Evolutionary conservation across 176 grass and related monocot genomes (phyloP), one percentile per base, ranked within the genome.

Genomic region (Panicum miliaceum): DNA sequence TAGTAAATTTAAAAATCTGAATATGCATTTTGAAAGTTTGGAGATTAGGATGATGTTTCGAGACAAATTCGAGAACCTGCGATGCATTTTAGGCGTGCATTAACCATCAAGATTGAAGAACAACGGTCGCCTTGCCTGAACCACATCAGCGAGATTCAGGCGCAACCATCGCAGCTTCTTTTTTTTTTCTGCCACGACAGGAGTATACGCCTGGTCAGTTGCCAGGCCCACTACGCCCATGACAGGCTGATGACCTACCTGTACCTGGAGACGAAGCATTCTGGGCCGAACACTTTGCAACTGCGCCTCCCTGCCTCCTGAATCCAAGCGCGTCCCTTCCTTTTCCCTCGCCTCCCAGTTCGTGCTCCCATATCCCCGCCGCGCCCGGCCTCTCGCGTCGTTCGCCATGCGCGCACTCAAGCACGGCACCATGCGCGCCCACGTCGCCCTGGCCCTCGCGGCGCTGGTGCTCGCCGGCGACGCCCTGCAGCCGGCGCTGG

Each of bases 401-500:
- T 66, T 25, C 57, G 53, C 71, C 66, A 86, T 80, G 70, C 70
- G 70, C 45, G 45, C 45, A 48, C 70, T 20, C 29, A 71, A 25
- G 68, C 86, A 61, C 64, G 81, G 47, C 80, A 69, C 37, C 47
- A 41, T 67, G 54, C 88, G 76, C 60, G 82, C 64, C 88, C 59
- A 77, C 64, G 80, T 81, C 83, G 76, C 89, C 38, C 82, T 90
- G 34, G 29, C 90, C 57, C 41, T 86, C 46, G 47, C 77, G 46
- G 78, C 88, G 53, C 90, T 98, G 22, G 87, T 71, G 51, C 69
- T 95, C 42, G 84, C 84, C 48, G 81, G 76, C 77, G 81, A 82
- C 58, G 71, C 81, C 61, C 72, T 89, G 56, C 89, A 59, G 27
- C 84, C 78, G 65, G 34, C 73, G 47, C 36, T 57, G n/a, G 60